Conservation (phyloP, 2,329 filamentous ascomycete species). For the Trichoderma afroharzianum region DNA sequence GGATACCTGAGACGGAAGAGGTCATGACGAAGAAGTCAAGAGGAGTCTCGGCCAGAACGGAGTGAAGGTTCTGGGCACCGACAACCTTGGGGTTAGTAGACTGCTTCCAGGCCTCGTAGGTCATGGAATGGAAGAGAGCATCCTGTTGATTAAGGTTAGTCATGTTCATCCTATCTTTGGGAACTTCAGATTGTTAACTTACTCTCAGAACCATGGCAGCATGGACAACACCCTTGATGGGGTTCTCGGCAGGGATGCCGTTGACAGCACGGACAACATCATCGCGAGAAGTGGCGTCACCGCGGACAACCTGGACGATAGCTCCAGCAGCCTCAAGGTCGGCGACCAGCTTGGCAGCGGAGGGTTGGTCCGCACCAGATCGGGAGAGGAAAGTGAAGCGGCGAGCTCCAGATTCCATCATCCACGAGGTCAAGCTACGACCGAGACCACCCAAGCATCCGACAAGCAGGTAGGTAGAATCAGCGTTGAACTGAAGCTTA, state of each 20-base stretch:
- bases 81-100: conserved; percentile 25
- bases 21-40: conserved; percentile 33
- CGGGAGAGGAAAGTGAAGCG: conserved; percentile 30
- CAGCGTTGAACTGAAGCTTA: conserved; percentile 7
- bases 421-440: conserved; percentile 17
- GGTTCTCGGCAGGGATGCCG: conserved; percentile 19
- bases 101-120: conserved; percentile 23
- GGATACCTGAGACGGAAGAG: conserved; percentile 26
- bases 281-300: conserved; percentile 20
- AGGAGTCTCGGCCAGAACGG: conserved; percentile 23
- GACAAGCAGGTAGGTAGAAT: conserved; percentile 22
- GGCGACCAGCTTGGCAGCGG: conserved; percentile 22
- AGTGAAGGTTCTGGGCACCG: conserved; percentile 26
- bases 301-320: conserved; percentile 23
- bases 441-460: conserved; percentile 25
- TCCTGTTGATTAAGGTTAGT: conserved; percentile 19
- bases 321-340: conserved; percentile 23
- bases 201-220: conserved; percentile 31
- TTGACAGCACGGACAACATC: conserved; percentile 22
- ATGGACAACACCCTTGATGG: conserved; percentile 32
- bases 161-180: not conserved
- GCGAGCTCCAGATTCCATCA: conserved; percentile 23
- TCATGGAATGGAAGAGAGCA: conserved; percentile 26
- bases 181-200: not conserved
- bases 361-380: conserved; percentile 22